Conservation (phyloP, 768 basidiomycete species). For the Pholiota conissans region DNA sequence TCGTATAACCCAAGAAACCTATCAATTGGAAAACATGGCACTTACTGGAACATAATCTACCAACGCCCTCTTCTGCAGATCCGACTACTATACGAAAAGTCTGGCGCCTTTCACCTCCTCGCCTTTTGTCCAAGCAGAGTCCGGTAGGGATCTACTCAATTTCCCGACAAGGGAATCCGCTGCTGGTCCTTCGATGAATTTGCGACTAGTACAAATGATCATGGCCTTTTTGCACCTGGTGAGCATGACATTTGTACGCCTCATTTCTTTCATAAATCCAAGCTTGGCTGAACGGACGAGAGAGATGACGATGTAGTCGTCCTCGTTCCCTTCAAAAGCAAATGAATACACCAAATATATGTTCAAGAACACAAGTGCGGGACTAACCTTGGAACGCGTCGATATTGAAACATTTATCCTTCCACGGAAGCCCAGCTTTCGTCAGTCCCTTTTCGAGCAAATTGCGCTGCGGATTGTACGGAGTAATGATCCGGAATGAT, state of each 20-base stretch:
- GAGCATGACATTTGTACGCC: conserved; percentile 79
- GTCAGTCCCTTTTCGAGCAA: conserved; percentile 52
- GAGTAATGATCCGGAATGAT: conserved; percentile 65
- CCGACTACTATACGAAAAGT: not conserved
- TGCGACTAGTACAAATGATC: conserved; percentile 57
- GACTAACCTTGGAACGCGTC: conserved; percentile 74
- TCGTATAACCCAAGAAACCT: too few species aligned
- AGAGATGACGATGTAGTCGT: conserved; percentile 71
- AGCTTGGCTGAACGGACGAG: conserved; percentile 60
- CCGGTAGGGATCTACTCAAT: conserved; percentile 24
- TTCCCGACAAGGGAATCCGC: conserved; percentile 31
- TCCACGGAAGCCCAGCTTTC: conserved; percentile 43
- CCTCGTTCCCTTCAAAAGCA: conserved; percentile 63
- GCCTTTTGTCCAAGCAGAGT: conserved; percentile 21
- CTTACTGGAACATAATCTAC: too few species aligned
- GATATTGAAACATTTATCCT: conserved; percentile 71
- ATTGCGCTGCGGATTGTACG: conserved; percentile 70
- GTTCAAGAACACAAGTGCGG: too few species aligned
- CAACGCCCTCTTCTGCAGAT: not conserved
- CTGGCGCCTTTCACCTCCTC: not conserved
- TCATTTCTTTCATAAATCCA: conserved; percentile 58
- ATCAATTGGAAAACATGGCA: too few species aligned
- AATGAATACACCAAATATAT: too few species aligned
- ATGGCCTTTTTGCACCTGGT: conserved; percentile 69
- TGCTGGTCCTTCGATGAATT: conserved; percentile 46